These are phyloP conservation scores for Arctostaphylos glauca DNA, from an alignment of 148 eudicot genomes.

Conservation along the genomic window DNA sequence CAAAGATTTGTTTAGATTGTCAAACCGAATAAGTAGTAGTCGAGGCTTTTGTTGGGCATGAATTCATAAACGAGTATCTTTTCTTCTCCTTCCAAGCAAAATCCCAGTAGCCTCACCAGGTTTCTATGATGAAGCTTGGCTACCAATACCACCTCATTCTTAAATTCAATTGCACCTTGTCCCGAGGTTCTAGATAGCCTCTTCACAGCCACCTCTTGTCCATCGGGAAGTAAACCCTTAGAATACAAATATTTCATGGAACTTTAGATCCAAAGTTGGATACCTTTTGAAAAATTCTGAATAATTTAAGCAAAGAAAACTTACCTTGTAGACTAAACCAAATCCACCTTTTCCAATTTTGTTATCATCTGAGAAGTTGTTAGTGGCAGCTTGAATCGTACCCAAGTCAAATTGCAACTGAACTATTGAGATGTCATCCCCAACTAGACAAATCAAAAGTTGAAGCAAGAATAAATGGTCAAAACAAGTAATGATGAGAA, in stretches of 20 bases:
- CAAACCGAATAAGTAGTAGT: slow-evolving; percentile 30
- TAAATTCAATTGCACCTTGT: no score
- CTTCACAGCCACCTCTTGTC: slow-evolving; percentile 48
- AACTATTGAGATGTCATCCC: neutral
- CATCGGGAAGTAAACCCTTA: slow-evolving; percentile 38
- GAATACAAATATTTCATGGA: neutral
- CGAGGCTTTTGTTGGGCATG: slow-evolving; percentile 38
- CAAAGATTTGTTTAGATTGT: neutral
- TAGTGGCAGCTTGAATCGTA: neutral
- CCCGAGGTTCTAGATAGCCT: slow-evolving; percentile 26
- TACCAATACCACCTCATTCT: slow-evolving; percentile 21
- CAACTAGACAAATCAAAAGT: neutral
- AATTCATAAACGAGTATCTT: slow-evolving; percentile 45
- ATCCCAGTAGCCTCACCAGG: slow-evolving; percentile 41
- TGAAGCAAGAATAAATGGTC: neutral
- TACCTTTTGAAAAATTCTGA: no score
- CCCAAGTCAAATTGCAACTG: neutral
- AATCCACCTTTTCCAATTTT: slow-evolving; percentile 17
- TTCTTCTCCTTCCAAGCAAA: slow-evolving; percentile 38
- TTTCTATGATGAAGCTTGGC: slow-evolving; percentile 49
- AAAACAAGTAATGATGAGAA: neutral
- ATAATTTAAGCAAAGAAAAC: neutral
- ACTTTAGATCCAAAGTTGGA: neutral
- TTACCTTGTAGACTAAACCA: slow-evolving; percentile 15
- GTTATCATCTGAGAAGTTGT: slow-evolving; percentile 10